Evolutionary conservation across 2,329 filamentous ascomycete genomes (phyloP), one percentile per base, ranked within the genome.

Genomic region (Tothia fuscella): DNA sequence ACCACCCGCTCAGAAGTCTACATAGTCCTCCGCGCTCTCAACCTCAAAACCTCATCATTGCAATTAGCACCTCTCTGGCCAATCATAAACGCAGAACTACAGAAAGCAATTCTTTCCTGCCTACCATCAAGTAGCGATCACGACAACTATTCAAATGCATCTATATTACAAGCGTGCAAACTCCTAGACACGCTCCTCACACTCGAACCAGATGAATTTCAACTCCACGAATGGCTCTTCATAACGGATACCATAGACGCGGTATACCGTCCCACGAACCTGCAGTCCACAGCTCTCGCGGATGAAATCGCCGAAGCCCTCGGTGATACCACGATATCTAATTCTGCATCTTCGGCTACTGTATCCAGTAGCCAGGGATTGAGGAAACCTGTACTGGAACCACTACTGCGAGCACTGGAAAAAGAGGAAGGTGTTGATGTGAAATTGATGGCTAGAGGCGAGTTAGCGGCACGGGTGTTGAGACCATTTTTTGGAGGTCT

Each of bases 201-300:
- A 32, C 70, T 88, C 6, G 81, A 83, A 4, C 89, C 88, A 0
- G 91, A 98, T 51, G 91, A 98, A 58, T 98, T 96, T 62, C 91
- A 96, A 60, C 74, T 96, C n/a, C 82, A 93, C 53, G 86, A 95
- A 65, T 98, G 91, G 91, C 75, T 96, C 3, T 98, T 94, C 59
- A 80, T 98, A 42, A 93, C 87, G 2, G 91, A 98, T 60, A 96
- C 89, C 12, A 88, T 95, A 49, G 91, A 98, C 53, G 88, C 91
- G 1, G 83, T 98, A 25, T 93, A 98, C 61, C 78, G 83, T 10
- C 79, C 85, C 0, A 64, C 76, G 12, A 66, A 69, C 39, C 80
- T 80, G 63, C 72, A 78, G 46, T 73, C 85, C 2, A 66, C 82
- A 3, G 85, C 85, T 3, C 71, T 96, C 4, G 81, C 83, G 1